phyloP scores from a whole-genome alignment of 768 basidiomycete species.

The Candolleomyces efflorescens region DNA sequence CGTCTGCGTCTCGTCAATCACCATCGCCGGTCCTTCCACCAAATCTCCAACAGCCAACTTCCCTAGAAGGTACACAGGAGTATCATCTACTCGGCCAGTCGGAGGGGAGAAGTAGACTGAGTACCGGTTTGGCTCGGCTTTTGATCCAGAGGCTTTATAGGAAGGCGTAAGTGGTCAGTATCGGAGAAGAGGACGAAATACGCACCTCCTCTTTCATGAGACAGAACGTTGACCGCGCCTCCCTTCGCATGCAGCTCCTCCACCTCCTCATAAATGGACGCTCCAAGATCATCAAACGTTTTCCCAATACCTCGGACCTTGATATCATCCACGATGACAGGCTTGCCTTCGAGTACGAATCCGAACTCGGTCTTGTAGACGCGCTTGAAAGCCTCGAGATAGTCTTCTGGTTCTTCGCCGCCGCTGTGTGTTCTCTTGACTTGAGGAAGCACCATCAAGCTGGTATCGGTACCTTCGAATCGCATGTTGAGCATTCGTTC shows the following conservation, averaged over 20 bases:
- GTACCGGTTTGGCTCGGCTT: constrained; percentile 44
- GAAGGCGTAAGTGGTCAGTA: no score
- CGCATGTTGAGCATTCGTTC: constrained; percentile 91
- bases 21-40: constrained; percentile 84
- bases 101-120: constrained; percentile 80
- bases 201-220: no score
- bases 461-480: constrained; percentile 90
- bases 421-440: constrained; percentile 43
- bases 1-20: constrained; percentile 94
- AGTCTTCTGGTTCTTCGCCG: constrained; percentile 63
- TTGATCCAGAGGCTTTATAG: constrained; percentile 18
- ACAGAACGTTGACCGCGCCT: constrained; percentile 17
- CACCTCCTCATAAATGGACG: constrained; percentile 76
- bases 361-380: constrained; percentile 88
- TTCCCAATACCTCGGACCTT: constrained; percentile 92
- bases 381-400: constrained; percentile 73
- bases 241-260: constrained; percentile 34
- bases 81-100: constrained; percentile 68
- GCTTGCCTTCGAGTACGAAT: constrained; percentile 82
- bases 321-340: constrained; percentile 86
- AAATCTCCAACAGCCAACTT: constrained; percentile 64
- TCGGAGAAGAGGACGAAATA: no score
- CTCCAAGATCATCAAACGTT: constrained; percentile 77
- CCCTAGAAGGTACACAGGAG: constrained; percentile 76
- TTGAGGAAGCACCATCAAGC: constrained; percentile 76